Base-by-base conservation (phyloP, 371 early-diverging fungal genomes). In the Mucor piriformis region DNA sequence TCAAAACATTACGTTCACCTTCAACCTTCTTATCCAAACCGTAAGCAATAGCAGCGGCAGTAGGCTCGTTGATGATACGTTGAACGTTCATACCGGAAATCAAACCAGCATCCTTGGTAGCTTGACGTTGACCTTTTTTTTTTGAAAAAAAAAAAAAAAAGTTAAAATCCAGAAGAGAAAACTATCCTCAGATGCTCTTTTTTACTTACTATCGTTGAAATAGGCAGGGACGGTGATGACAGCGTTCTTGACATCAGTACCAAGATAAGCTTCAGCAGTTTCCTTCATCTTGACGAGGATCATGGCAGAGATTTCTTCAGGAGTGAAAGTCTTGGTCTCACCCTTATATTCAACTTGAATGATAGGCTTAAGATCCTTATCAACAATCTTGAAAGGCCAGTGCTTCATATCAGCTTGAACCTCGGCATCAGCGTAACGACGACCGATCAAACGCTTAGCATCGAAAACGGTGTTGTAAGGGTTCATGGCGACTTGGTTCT, bases 181-280 rank as follows among this genome's bases (percentile, higher is more conserved):
- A 24, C 11, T 37, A 37, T 37, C 20, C 18, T 20, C 15, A 20
- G 20, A 47, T 13, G 7, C 18, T 37, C 11, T 38, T 21, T 52
- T 37, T 52, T 21, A 66, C 71, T 65, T 69, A 69, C 68, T 73
- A 53, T 83, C 77, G 62, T 88, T 87, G 69, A 89, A 89, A 69
- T 88, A 88, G 61, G 95, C 97, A 68, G 99, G 99, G 64, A 98
- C 93, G 63, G 97, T 97, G 69, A 97, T 86, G 67, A 98, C 97
- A 66, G 95, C 94, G 73, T 92, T 88, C 70, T 77, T 86, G 63
- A 97, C 91, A 59, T 77, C 79, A 64, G 72, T 72, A 60, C 91
- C 92, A 61, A 96, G 85, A 70, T 92, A 89, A 24, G 88, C 89
- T 77, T 96, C 93, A 68, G 92, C 93, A 58, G 87, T 91, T 73